Percentiles rank a stretch among this genome's conserved stretches.
These are phyloP conservation scores for Candida neerlandica DNA, from an alignment of 1,139 yeast genomes.

Conservation along the genomic window DNA sequence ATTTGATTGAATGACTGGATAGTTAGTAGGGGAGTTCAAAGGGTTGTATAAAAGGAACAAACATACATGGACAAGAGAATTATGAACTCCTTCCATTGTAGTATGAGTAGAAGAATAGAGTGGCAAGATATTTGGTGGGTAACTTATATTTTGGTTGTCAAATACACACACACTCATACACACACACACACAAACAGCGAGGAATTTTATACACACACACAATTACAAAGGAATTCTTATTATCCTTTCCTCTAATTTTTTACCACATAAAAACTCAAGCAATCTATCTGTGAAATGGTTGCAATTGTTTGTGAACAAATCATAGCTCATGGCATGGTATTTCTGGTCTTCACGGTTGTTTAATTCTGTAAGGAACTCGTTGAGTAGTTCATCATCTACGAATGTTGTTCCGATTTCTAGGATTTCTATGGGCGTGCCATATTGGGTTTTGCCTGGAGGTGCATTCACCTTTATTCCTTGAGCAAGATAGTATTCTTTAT, in stretches of 20 bases:
- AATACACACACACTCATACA: constrained; percentile 1
- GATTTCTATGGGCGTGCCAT: constrained; percentile 58
- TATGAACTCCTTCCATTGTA: background rate
- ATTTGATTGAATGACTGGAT: constrained; percentile 13
- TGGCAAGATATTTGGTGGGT: background rate
- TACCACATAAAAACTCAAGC: constrained; percentile 61
- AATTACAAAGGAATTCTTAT: constrained; percentile 17
- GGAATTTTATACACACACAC: background rate
- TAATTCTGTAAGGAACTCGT: constrained; percentile 56
- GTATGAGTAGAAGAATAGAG: background rate
- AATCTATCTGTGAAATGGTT: constrained; percentile 66
- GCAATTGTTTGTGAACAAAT: constrained; percentile 67
- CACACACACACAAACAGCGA: background rate
- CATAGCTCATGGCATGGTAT: constrained; percentile 53
- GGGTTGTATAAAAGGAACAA: background rate
- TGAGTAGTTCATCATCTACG: constrained; percentile 53
- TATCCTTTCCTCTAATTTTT: constrained; percentile 50
- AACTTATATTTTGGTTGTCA: background rate
- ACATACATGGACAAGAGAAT: constrained; percentile 11
- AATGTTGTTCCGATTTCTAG: constrained; percentile 57
- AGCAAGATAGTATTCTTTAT: constrained; percentile 60
- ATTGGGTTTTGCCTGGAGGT: constrained; percentile 57
- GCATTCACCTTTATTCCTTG: constrained; percentile 53
- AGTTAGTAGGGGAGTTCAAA: constrained; percentile 7
- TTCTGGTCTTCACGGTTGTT: constrained; percentile 38